Base-by-base conservation (phyloP, 805 yeast genomes). In the Schwanniomyces pseudopolymorphus region DNA sequence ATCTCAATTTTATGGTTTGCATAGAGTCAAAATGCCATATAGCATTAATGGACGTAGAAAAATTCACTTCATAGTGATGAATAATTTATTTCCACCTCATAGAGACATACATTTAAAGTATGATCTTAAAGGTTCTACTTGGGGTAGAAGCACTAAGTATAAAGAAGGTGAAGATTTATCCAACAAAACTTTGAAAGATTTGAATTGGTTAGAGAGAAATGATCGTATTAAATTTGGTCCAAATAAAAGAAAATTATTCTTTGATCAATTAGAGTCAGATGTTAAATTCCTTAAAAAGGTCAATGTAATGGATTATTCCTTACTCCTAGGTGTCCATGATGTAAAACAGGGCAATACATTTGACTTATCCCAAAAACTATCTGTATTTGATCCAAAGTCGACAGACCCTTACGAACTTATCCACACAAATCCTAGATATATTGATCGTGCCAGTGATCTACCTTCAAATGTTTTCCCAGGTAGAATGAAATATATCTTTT, bases 1-100 rank as follows among this genome's bases (percentile, higher is more conserved):
- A 5, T 86, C 96, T n/a, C 99, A 94, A 67, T 90, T 92, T 65
- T 94, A 94, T 68, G 99, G 99, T 0, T 74, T 94, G 44, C 98
- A 94, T 63, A 74, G 99, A 49, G 84, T 94, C 42, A 90, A 92
- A 64, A 84, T 92, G 81, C 96, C 96, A 7, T 77, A 84, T 39
- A 76, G 79, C 7, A 69, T 71, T 42, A 79, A 78, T 36, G 70
- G 73, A 1, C 66, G 69, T 35, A 77, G 90, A 45, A 91, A 88
- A 61, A 88, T 94, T 33, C 96, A 94, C 67, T 92, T 94, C 56
- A 75, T 94, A 45, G 97, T 94, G 27, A 94, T 94, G 99, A 94
- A 94, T 72, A 94, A 94, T 60, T 76, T 94, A 41, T 94, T 95
- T 68, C 98, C 99, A 0, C 96, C 97, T 5, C 89, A 88, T 59